Evolutionary conservation across 306 rosid genomes (phyloP), one percentile per base, ranked within the genome.

Genomic region (Ziziphus jujuba): DNA sequence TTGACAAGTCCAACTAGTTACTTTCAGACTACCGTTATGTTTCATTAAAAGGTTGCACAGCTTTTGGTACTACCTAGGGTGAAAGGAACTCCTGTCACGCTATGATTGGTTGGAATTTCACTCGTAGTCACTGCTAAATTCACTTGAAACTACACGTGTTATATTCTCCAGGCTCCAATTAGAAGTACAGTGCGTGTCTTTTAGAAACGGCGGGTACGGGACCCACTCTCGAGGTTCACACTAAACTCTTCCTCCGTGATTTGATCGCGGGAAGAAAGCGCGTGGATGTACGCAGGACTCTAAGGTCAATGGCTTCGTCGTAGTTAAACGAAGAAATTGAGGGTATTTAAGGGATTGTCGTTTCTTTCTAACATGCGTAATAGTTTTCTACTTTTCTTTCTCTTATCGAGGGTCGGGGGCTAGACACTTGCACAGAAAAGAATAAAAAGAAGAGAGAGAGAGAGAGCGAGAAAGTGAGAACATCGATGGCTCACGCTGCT

Each of bases 351-450:
- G 87, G 7, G 49, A 62, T 79, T 48, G 77, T 19, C 21, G 21
- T 40, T 19, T 1, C 13, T 5, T 20, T 52, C 44, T 61, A 44
- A 24, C 69, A 74, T 70, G 63, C 76, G 80, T 57, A 48, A 36
- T 71, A 49, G 67, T 79, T 70, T 75, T 77, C 59, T 22, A 66
- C 72, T 77, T 81, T 71, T 43, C 64, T 53, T 13, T 61, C 63
- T 87, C 57, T 69, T 67, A 61, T 82, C 61, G 76, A 71, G 70
- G 85, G 73, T 73, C 72, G 80, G 78, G 85, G 77, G 28, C 5
- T 55, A 25, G 75, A 63, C 78, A 76, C 80, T 75, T 49, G 76
- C 84, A 53, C 69, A 52, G 64, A 69, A 74, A 66, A 75, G 49
- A 65, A 71, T 55, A 85, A 71, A 77, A 60, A 60, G 56, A 49